These are phyloP conservation scores for Ophiostoma novo-ulmi DNA, from an alignment of 2,329 filamentous ascomycete species.

Conservation along the genomic window DNA sequence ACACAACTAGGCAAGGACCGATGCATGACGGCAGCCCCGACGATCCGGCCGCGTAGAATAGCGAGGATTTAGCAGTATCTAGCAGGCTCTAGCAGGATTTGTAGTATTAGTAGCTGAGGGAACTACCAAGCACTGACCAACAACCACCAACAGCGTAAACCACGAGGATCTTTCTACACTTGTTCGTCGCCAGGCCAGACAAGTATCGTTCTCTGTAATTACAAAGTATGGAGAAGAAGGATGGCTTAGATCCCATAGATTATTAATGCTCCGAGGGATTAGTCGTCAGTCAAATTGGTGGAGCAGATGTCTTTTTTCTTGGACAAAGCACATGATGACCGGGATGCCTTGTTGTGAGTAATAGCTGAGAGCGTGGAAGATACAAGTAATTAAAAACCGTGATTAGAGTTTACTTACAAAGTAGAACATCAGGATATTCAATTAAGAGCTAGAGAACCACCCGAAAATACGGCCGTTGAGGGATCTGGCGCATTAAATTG, in stretches of 20 bases:
- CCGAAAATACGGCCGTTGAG: constrained; percentile 6
- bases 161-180: neutral
- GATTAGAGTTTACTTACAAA: too few species aligned
- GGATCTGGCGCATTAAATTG: constrained; percentile 11
- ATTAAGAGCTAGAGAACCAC: neutral
- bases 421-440: too few species aligned
- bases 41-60: constrained; percentile 22
- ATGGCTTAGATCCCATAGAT: neutral
- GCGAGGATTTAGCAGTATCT: neutral
- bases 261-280: neutral
- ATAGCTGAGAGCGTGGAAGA: neutral
- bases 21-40: constrained; percentile 23
- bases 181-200: neutral
- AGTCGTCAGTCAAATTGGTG: neutral
- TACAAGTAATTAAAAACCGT: neutral
- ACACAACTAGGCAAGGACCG: constrained; percentile 20
- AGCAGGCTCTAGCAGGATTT: neutral
- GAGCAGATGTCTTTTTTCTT: neutral
- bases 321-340: neutral
- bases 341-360: neutral
- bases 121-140: neutral
- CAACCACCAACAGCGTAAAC: neutral
- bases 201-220: constrained; percentile 12
- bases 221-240: neutral
- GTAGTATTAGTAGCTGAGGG: neutral